phyloP scores from a whole-genome alignment of 768 basidiomycete species.

The Amanita rimosa region DNA sequence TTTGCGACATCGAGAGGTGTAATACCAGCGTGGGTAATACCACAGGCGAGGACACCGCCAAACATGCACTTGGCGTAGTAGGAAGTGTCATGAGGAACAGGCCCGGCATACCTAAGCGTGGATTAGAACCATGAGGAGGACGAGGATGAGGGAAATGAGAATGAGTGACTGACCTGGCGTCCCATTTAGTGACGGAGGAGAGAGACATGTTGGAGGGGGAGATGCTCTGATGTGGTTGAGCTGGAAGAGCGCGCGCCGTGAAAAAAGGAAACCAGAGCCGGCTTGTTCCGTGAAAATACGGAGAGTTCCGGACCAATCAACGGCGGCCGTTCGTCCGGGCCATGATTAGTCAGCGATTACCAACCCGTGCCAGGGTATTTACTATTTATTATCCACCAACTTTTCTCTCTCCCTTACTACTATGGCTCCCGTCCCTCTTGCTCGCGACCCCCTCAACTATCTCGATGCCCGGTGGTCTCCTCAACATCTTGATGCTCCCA shows the following conservation, averaged over 20 bases:
- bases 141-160: constrained; percentile 1
- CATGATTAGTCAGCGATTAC: not conserved
- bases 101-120: constrained; percentile 44
- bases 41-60: constrained; percentile 80
- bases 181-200: constrained; percentile 53
- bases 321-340: constrained; percentile 13
- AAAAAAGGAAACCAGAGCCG: constrained; percentile 19
- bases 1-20: constrained; percentile 84
- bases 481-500: constrained; percentile 18
- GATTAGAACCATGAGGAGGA: not conserved
- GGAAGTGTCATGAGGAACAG: constrained; percentile 60
- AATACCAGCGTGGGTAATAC: constrained; percentile 80
- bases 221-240: constrained; percentile 11
- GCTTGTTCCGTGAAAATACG: constrained; percentile 20
- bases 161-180: constrained; percentile 42
- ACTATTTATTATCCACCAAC: not conserved
- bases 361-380: not conserved
- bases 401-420: not conserved
- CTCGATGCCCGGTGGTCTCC: constrained; percentile 20
- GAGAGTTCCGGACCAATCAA: constrained; percentile 22
- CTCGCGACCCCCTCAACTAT: not conserved
- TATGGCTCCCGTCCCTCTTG: constrained; percentile 21
- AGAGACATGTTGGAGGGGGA: constrained; percentile 36
- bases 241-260: constrained; percentile 12
- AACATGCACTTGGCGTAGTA: constrained; percentile 86